Evolutionary conservation across 2,329 filamentous ascomycete genomes (phyloP).

Genomic region (Verticillium klebahnii): DNA sequence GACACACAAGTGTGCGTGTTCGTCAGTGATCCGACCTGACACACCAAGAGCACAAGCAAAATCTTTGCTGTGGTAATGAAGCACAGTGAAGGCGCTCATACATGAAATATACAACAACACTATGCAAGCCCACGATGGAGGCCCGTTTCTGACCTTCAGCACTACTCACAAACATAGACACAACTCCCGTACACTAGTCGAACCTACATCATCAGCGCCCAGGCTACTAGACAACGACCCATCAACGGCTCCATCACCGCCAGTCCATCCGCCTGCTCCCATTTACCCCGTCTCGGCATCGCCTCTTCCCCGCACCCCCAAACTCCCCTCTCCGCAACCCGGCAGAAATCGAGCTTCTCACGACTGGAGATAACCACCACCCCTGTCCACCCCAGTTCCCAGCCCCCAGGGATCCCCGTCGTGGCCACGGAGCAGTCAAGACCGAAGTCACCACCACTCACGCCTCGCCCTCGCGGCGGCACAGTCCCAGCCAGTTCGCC

Average conservation of each 20-base stretch:
- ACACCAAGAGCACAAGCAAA: too few species aligned
- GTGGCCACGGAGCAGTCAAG: constrained; percentile 5
- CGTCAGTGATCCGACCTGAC: too few species aligned
- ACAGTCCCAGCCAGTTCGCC: not conserved
- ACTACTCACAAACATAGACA: not conserved
- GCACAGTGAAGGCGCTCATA: too few species aligned
- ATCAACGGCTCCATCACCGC: not conserved
- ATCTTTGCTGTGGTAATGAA: too few species aligned
- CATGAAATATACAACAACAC: too few species aligned
- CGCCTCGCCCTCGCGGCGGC: not conserved
- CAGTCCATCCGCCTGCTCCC: not conserved
- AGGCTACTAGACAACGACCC: not conserved
- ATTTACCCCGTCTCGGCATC: constrained; percentile 4
- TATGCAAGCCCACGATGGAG: too few species aligned
- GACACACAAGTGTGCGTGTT: too few species aligned
- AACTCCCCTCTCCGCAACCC: not conserved
- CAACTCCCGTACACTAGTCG: not conserved
- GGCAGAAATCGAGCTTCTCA: not conserved
- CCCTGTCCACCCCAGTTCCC: not conserved
- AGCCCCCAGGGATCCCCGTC: constrained; percentile 1
- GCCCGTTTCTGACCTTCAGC: too few species aligned
- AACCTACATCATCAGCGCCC: not conserved
- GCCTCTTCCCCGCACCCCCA: not conserved
- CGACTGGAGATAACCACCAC: not conserved
- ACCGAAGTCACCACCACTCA: constrained; percentile 4